Base-by-base conservation (phyloP, 2,329 filamentous ascomycete species). In the Cladosporium sp. region DNA sequence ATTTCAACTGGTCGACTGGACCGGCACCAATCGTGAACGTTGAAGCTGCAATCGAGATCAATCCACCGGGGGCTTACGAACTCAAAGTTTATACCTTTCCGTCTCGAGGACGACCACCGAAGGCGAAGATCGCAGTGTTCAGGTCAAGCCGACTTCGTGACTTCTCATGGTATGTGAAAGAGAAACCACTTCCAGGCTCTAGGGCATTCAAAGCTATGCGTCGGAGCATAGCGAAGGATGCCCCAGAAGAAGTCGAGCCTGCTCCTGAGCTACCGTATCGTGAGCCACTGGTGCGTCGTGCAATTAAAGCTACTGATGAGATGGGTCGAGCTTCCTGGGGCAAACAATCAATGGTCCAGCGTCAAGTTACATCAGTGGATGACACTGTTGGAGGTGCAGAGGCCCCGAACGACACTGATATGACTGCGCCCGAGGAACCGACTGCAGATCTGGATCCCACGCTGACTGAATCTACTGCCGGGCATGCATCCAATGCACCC, bases 41-140 rank as follows among this genome's bases (percentile, higher is more conserved):
- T 30, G 8, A 70, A 4, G 75, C 79, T 41, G 80, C 80, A 0
- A 63, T 83, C 0, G 82, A 81, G 67, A 72, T 83, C 62, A 79
- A 83, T 66, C 80, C 80, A n/a, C 79, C 78, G 28, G 79, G 79
- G 18, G 80, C 78, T n/a, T 72, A 70, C 15, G 72, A 71, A 21
- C 44, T 69, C 30, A 75, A 77, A 57, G 49, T 64, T 65, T 55
- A 76, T 70, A 66, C 71, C 71, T 67, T 71, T 28, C 59, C 66
- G 21, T 59, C 70, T 49, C 28, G 74, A 49, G 82, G 82, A 28
- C 76, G 81, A 32, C 81, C 80, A 10, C 74, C 74, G 18, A 82
- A 80, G 65, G 77, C 79, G 10, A 72, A 79, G 26, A 78, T 84
- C 32, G 79, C 76, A 7, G 78, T 81, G 0, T 75, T 83, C 70